These are phyloP conservation scores for Dichomitus squalens DNA, from an alignment of 1,284 basidiomycete genomes.

Conservation along the genomic window DNA sequence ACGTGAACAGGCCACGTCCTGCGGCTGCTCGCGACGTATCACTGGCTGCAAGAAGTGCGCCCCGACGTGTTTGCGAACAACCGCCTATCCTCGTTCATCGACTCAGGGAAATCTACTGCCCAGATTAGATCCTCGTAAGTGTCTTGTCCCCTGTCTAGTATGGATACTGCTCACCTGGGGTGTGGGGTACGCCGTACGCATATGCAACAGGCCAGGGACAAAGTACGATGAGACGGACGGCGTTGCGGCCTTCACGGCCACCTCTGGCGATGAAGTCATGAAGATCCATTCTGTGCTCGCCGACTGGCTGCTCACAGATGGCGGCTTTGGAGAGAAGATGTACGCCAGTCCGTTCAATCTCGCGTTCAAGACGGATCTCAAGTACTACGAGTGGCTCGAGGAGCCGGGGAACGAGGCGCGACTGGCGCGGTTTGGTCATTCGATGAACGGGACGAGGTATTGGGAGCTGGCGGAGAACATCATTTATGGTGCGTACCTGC, in stretches of 20 bases:
- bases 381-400: slow-evolving; percentile 21
- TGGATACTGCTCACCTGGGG: background rate
- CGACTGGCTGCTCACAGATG: slow-evolving; percentile 13
- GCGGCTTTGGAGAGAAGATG: background rate
- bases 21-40: slow-evolving; percentile 71
- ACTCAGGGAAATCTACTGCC: slow-evolving; percentile 56
- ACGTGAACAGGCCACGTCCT: slow-evolving; percentile 54
- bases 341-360: slow-evolving; percentile 10
- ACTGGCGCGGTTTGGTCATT: slow-evolving; percentile 17
- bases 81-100: slow-evolving; percentile 62
- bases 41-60: slow-evolving; percentile 61
- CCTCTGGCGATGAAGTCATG: slow-evolving; percentile 11
- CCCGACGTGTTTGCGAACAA: slow-evolving; percentile 72
- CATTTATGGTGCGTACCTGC: slow-evolving; percentile 16
- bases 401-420: slow-evolving; percentile 14
- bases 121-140: slow-evolving; percentile 38
- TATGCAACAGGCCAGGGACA: slow-evolving; percentile 6
- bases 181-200: too few relatives aligned
- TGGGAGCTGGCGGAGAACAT: slow-evolving; percentile 23
- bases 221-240: slow-evolving; percentile 23
- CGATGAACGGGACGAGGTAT: slow-evolving; percentile 22
- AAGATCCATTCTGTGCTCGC: slow-evolving; percentile 11
- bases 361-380: slow-evolving; percentile 32
- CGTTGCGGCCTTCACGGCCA: slow-evolving; percentile 15
- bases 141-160: slow-evolving; percentile 32